Base-by-base conservation (phyloP, 495 filamentous ascomycete genomes). In the Penicillium angulare region DNA sequence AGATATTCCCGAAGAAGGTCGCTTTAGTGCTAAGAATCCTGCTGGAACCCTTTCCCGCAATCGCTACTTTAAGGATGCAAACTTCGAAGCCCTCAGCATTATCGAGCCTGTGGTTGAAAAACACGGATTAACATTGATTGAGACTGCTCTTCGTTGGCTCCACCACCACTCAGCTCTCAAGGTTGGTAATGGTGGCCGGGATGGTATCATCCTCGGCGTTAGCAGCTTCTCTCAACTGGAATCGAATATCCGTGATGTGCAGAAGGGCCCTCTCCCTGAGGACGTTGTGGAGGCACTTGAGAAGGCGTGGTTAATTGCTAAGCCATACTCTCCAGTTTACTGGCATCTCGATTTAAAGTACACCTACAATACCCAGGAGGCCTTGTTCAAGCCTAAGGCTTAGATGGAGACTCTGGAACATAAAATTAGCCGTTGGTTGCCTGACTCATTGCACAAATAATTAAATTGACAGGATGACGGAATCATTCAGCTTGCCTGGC, bases 261-360 rank as follows among this genome's bases (percentile, higher is more conserved):
- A 93, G 70, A 95, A 95, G 71, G 90, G 90, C 0, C 91, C 92
- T 9, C 69, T 97, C 42, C 92, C 91, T 0, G 81, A 92, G 36
- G 90, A 93, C 42, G 87, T 96, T 18, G 78, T 96, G 15, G 67
- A 86, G 61, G 86, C 79, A 17, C 68, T 96, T 43, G 90, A 96
- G 61, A 76, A 90, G 68, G 91, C 90, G 16, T 80, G 77, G 76
- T 34, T 78, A 55, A 55, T 90, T 12, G 65, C 77, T 9, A 89
- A 91, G 77, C 56, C 79, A 7, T 81, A 85, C n/a, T 78, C 84
- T 9, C 68, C 80, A 6, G 77, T 84, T 36, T 92, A 90, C 56
- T 93, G 87, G 87, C 88, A 91, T 51, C 61, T 84, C 38, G 85
- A 89, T 43, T 64, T 93, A 49, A 79, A 86, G 68, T 92, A 91